These are phyloP conservation scores for Dysphania ambrosioides DNA, from an alignment of 148 eudicot species.

Conservation along the genomic window DNA sequence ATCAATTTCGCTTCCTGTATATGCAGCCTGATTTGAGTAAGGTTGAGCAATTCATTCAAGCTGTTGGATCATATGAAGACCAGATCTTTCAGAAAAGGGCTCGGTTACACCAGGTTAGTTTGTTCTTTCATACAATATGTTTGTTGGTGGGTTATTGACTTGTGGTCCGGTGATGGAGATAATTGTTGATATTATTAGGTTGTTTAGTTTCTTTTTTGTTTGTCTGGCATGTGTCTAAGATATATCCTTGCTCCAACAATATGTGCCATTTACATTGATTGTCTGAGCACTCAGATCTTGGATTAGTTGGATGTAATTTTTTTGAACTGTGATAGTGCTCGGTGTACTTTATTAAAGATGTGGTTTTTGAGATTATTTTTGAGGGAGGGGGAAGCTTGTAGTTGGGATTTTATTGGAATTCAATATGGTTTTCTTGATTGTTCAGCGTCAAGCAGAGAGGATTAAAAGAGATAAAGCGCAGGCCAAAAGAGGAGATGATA, in stretches of 20 bases:
- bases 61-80: constrained; percentile 93
- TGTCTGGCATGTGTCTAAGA: no score
- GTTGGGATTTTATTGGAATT: not conserved
- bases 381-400: not conserved
- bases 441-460: constrained; percentile 83
- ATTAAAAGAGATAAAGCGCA: constrained; percentile 73
- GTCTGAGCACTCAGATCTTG: not conserved
- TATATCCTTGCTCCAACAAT: not conserved
- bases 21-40: constrained; percentile 67
- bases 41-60: constrained; percentile 89
- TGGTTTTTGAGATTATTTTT: not conserved
- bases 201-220: no score
- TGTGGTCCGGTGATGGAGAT: no score
- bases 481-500: constrained; percentile 81
- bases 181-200: no score
- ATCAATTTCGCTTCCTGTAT: constrained; percentile 12
- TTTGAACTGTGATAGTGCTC: not conserved
- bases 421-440: constrained; percentile 1
- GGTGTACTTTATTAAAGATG: constrained; percentile 1
- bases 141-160: no score
- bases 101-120: constrained; percentile 70
- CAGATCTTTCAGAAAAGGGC: constrained; percentile 86
- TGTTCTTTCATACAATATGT: not conserved
- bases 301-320: not conserved
- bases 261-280: not conserved